These are phyloP conservation scores for Leccinum variicolor DNA, from an alignment of 768 basidiomycete genomes.

Conservation along the genomic window DNA sequence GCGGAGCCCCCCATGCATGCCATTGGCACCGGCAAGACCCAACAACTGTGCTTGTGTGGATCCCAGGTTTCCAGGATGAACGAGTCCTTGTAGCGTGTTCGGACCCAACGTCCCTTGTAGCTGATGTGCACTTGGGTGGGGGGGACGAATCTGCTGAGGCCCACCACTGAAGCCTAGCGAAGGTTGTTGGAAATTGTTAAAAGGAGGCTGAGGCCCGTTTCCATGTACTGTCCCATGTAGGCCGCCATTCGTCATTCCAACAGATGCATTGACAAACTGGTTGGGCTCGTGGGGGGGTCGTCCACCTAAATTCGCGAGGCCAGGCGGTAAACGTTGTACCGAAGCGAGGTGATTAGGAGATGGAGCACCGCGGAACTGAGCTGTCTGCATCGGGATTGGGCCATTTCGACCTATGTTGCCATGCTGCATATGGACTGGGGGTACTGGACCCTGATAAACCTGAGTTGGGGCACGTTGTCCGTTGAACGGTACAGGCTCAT, in stretches of 20 bases:
- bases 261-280: constrained; percentile 46
- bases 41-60: constrained; percentile 47
- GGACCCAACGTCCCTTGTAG: constrained; percentile 44
- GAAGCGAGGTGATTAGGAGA: constrained; percentile 55
- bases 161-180: constrained; percentile 43
- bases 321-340: constrained; percentile 69
- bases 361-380: constrained; percentile 66
- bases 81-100: constrained; percentile 50
- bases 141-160: constrained; percentile 46
- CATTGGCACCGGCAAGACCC: constrained; percentile 44
- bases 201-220: constrained; percentile 47
- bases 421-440: constrained; percentile 55
- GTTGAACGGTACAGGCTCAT: constrained; percentile 63
- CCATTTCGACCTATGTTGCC: constrained; percentile 44
- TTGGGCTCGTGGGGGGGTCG: constrained; percentile 77
- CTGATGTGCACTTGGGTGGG: constrained; percentile 45
- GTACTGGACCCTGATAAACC: constrained; percentile 48
- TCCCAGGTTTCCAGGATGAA: constrained; percentile 51
- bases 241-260: constrained; percentile 46
- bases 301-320: constrained; percentile 77
- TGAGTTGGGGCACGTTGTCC: constrained; percentile 58
- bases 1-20: constrained; percentile 43
- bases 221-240: constrained; percentile 46
- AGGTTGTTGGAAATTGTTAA: constrained; percentile 50
- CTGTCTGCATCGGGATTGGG: constrained; percentile 54